phyloP scores from a whole-genome alignment of 129 eudicot genomes.

The Artemisia tridentata region DNA sequence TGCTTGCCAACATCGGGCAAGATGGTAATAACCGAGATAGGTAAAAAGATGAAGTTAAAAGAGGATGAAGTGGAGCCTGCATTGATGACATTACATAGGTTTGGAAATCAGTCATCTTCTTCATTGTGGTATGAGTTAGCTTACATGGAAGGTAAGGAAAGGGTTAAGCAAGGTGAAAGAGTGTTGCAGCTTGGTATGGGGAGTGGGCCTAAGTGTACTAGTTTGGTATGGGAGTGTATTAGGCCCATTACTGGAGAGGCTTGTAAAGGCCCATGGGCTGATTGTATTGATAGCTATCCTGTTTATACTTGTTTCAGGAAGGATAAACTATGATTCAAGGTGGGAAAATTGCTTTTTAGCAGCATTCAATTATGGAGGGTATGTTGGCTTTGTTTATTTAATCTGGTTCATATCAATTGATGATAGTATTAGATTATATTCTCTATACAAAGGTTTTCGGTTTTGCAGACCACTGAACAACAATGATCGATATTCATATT shows the following conservation, averaged over 20 bases:
- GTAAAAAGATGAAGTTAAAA: conserved; percentile 55
- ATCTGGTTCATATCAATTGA: not conserved
- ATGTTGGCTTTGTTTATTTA: conserved; percentile 1
- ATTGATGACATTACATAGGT: conserved; percentile 67
- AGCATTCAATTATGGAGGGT: not conserved
- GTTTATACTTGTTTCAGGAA: not conserved
- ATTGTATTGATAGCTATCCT: conserved; percentile 48
- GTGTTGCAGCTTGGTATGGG: conserved; percentile 79
- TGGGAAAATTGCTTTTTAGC: not conserved
- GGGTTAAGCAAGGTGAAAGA: conserved; percentile 61
- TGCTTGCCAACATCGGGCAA: conserved; percentile 66
- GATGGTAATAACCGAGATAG: conserved; percentile 50
- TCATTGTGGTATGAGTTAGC: conserved; percentile 84
- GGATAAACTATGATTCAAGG: conserved; percentile 1
- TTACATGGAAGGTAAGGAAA: conserved; percentile 68
- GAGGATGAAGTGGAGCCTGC: conserved; percentile 69
- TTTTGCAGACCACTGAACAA: not conserved
- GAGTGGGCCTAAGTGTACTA: conserved; percentile 70
- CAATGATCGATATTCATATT: not conserved
- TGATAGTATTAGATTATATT: conserved; percentile 1
- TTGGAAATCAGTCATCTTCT: conserved; percentile 84
- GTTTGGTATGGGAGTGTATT: conserved; percentile 69
- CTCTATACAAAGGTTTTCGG: not conserved
- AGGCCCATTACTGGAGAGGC: conserved; percentile 61
- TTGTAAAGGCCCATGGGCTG: conserved; percentile 73